phyloP scores from a whole-genome alignment of 1,284 basidiomycete species.

The Leccinum ponderosum region DNA sequence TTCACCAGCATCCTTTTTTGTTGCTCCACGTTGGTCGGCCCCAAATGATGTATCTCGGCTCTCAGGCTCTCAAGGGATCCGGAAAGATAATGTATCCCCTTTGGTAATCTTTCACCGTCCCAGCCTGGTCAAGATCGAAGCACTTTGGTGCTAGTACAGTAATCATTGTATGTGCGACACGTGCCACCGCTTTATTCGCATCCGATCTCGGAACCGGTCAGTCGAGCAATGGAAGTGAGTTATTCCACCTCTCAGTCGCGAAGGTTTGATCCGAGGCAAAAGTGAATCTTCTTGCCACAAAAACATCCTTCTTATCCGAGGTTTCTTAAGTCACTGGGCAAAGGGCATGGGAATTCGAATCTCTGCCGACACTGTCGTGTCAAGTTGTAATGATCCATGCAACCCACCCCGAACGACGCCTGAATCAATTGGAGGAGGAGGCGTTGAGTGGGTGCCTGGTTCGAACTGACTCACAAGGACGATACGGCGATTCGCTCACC shows the following conservation, averaged over 20 bases:
- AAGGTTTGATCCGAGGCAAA: too few species aligned
- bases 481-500: constrained; percentile 40
- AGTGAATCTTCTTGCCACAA: too few species aligned
- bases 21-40: neutral
- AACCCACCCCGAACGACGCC: constrained; percentile 32
- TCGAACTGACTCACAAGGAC: constrained; percentile 42
- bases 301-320: too few species aligned
- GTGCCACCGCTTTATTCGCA: neutral
- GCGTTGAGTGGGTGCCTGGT: constrained; percentile 59
- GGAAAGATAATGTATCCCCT: neutral
- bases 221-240: too few species aligned
- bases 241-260: too few species aligned
- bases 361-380: constrained; percentile 46
- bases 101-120: neutral
- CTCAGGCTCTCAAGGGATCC: too few species aligned
- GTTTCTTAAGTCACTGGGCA: neutral
- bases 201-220: neutral
- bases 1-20: constrained; percentile 48
- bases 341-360: neutral
- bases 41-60: neutral
- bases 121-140: too few species aligned
- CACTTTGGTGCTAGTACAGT: too few species aligned
- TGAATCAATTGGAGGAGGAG: constrained; percentile 40
- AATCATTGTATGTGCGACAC: neutral
- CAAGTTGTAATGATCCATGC: neutral